Conservation (phyloP, 768 basidiomycete species). For the Agaricus subrufescens region DNA sequence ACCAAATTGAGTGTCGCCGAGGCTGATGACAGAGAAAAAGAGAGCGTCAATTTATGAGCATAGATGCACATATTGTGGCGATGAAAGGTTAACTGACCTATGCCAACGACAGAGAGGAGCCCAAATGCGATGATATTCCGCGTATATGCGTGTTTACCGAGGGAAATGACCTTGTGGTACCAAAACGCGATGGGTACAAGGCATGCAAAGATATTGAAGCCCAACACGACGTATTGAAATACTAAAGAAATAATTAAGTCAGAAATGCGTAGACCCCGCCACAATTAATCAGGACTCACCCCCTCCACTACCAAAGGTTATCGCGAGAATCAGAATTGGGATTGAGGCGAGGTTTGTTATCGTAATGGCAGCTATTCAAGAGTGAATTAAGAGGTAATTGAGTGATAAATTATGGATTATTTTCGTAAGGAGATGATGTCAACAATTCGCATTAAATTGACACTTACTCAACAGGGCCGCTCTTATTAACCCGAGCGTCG, state of each 20-base stretch:
- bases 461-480: conserved; percentile 3
- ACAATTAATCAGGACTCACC: background rate
- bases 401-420: background rate
- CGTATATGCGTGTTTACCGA: background rate
- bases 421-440: background rate
- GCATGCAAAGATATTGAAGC: conserved; percentile 3
- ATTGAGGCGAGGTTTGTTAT: conserved; percentile 5
- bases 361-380: background rate
- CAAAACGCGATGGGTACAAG: conserved; percentile 9
- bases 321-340: conserved; percentile 1
- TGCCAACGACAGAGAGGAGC: conserved; percentile 1
- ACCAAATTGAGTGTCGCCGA: background rate
- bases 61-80: background rate
- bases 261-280: background rate
- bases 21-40: background rate
- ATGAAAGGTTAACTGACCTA: background rate
- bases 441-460: background rate
- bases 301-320: conserved; percentile 2
- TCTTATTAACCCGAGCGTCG: background rate
- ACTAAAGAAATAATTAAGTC: background rate
- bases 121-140: background rate
- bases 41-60: background rate
- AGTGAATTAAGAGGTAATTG: background rate
- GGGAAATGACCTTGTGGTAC: conserved; percentile 2
- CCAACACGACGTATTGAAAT: conserved; percentile 1